Base-by-base conservation (phyloP, 2,329 filamentous ascomycete species). In the Penicillium concentricum region DNA sequence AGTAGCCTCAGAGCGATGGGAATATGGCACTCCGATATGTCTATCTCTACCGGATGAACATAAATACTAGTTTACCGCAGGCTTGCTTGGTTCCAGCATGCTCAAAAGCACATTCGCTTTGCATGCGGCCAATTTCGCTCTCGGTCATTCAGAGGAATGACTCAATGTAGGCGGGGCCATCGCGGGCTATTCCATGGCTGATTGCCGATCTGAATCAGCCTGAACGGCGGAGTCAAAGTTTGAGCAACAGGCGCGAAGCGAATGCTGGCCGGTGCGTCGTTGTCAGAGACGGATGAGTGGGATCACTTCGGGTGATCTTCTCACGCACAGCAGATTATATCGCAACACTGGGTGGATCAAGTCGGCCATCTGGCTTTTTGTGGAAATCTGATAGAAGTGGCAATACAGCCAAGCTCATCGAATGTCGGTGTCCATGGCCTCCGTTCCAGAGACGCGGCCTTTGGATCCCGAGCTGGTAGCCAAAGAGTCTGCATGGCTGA, bases 381-480 rank as follows among this genome's bases (percentile, higher is more conserved):
- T 13, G 7, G 18, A 5, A 15, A 5, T 26, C 32, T 13, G 16
- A 26, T 7, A 8, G 20, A 26, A 44, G 20, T 35, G 28, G 20
- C 15, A n/a, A 34, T 16, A 45, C 7, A 45, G 3, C 20, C 16
- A 18, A 13, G 15, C 16, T 57, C 51, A 54, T 38, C 26, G 24
- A n/a, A 50, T 5, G 16, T 49, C 51, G 13, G 9, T 22, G 2
- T 58, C 58, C 16, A 66, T 49, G 13, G 57, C 49, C 24, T 63
- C 64, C 3, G 58, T 57, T 16, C 63, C 61, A 5, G 55, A 59
- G 4, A 51, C 28, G 16, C 45, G 57, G 15, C 56, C 60, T 24
- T 67, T 67, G 4, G 53, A 64, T 5, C 45, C 57, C 2, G 53
- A 51, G 24, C 59, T 63, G 12, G 64, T 58, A 2, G 56, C 54